These are phyloP conservation scores for Diaporthe ampelina DNA, from an alignment of 2,329 filamentous ascomycete genomes.

Conservation along the genomic window DNA sequence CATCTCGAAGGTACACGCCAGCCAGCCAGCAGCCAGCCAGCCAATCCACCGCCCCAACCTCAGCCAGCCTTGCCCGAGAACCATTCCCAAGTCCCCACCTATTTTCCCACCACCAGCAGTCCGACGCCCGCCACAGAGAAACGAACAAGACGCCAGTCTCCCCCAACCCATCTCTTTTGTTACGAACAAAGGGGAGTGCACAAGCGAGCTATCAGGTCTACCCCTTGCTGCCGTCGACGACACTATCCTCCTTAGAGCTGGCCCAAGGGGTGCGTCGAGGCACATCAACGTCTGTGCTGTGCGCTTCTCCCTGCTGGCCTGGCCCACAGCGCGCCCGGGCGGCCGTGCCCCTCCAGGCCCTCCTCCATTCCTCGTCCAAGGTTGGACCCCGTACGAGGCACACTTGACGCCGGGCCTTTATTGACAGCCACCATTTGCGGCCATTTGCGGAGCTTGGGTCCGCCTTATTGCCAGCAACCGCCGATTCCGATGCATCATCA, in stretches of 20 bases:
- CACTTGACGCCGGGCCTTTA: not conserved
- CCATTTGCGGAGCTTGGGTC: constrained; percentile 3
- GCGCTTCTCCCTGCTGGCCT: not conserved
- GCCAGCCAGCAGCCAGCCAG: not conserved
- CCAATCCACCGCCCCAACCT: not conserved
- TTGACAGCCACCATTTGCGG: constrained; percentile 7
- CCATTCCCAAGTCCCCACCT: not conserved
- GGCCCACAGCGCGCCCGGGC: constrained; percentile 8
- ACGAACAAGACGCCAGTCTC: constrained; percentile 13
- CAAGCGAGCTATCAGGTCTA: constrained; percentile 9
- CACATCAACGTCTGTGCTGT: constrained; percentile 27
- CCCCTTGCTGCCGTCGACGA: not conserved
- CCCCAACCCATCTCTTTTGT: constrained; percentile 1
- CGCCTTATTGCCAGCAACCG: constrained; percentile 29
- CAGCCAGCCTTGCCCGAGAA: not conserved
- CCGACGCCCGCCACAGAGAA: constrained; percentile 3
- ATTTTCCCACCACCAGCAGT: not conserved
- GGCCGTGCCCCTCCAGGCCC: not conserved
- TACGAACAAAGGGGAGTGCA: not conserved
- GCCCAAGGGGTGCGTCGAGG: constrained; percentile 21
- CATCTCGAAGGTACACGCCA: not conserved
- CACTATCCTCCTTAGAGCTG: constrained; percentile 17
- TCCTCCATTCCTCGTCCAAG: not conserved
- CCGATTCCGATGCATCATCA: constrained; percentile 32
- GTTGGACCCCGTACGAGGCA: constrained; percentile 24